These are phyloP conservation scores for Melastoma malabathricum DNA, from an alignment of 345 rosid genomes.

Conservation along the genomic window DNA sequence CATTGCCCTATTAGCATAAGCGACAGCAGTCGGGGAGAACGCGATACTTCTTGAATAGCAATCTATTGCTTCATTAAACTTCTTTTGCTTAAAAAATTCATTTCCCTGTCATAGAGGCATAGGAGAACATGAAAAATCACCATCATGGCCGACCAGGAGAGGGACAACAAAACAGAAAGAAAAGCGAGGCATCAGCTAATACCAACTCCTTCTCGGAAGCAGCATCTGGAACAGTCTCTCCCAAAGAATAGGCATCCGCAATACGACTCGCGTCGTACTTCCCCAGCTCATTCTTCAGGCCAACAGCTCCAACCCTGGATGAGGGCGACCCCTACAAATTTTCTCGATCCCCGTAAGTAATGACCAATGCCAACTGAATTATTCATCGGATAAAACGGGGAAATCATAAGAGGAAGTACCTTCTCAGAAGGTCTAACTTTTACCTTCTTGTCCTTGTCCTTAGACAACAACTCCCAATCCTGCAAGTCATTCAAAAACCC, in stretches of 20 bases:
- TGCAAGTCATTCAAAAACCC: constrained; percentile 88
- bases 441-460: constrained; percentile 53
- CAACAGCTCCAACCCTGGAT: constrained; percentile 11
- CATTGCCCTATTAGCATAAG: constrained; percentile 90
- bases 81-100: constrained; percentile 71
- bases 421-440: constrained; percentile 27
- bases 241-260: constrained; percentile 29
- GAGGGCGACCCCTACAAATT: constrained; percentile 8
- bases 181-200: constrained; percentile 7
- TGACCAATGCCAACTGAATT: no score
- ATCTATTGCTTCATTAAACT: constrained; percentile 70
- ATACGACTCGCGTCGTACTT: constrained; percentile 9
- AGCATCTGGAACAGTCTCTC: constrained; percentile 41
- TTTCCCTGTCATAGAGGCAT: constrained; percentile 41
- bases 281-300: constrained; percentile 14
- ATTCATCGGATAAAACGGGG: no score
- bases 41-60: constrained; percentile 91
- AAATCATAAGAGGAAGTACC: constrained; percentile 13
- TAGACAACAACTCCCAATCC: constrained; percentile 72
- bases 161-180: background rate
- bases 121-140: background rate
- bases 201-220: constrained; percentile 84
- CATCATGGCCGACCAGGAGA: no score
- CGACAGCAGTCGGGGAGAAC: constrained; percentile 66
- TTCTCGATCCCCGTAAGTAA: no score